These are phyloP conservation scores for Pogostemon cablin DNA, from an alignment of 257 asterid species.

Conservation along the genomic window DNA sequence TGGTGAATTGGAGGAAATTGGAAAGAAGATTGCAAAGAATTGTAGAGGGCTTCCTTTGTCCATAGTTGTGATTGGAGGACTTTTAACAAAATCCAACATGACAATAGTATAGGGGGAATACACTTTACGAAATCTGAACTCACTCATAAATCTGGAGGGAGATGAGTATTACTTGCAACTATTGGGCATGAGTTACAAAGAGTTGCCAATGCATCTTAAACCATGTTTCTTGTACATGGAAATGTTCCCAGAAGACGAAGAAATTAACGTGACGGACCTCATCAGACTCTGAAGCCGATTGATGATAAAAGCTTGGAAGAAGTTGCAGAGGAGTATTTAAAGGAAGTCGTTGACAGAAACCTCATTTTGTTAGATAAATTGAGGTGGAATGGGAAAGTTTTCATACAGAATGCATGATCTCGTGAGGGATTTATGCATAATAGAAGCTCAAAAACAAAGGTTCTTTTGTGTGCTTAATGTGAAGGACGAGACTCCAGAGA, in stretches of 20 bases:
- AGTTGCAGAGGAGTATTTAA: neutral
- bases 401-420: constrained; percentile 17
- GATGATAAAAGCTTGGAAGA: neutral
- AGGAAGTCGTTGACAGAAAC: constrained; percentile 8
- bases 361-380: neutral
- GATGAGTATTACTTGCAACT: neutral
- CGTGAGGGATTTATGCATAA: constrained; percentile 7
- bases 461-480: neutral
- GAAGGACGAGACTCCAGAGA: neutral
- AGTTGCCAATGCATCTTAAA: neutral
- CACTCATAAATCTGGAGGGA: neutral
- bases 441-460: constrained; percentile 7
- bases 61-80: neutral
- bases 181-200: neutral
- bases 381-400: neutral
- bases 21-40: neutral
- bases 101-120: neutral
- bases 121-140: neutral
- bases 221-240: constrained; percentile 13
- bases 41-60: neutral
- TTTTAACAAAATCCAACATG: neutral
- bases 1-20: neutral
- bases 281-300: neutral
- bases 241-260: neutral
- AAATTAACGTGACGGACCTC: neutral